A percentile compares a stretch with the other conserved stretches of the same genome.
phyloP scores from a whole-genome alignment of 2,329 filamentous ascomycete genomes.

The Periglandula ipomoeae region DNA sequence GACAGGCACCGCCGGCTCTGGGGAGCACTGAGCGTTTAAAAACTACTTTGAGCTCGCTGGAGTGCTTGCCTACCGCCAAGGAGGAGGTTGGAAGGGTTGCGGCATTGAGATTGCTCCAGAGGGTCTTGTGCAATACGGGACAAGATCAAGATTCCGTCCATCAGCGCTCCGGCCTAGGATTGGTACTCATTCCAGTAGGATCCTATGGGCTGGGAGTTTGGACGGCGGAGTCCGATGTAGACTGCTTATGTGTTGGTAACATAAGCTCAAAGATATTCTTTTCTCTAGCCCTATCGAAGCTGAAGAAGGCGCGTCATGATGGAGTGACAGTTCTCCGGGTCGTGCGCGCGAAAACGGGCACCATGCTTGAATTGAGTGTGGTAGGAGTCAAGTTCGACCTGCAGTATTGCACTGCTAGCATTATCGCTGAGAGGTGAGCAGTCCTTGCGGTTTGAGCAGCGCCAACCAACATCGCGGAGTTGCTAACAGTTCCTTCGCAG shows the following conservation, averaged over 20 bases:
- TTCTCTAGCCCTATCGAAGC: no score
- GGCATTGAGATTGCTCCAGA: constrained; percentile 36
- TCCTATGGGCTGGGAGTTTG: no score
- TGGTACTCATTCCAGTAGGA: constrained; percentile 50
- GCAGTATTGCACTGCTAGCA: constrained; percentile 59
- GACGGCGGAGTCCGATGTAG: constrained; percentile 57
- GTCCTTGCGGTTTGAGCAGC: no score
- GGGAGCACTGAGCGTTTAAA: no score
- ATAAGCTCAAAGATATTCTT: constrained; percentile 51
- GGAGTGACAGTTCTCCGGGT: constrained; percentile 50
- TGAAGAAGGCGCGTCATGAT: no score
- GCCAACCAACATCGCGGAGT: no score
- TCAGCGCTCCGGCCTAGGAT: constrained; percentile 15
- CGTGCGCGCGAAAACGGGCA: constrained; percentile 49
- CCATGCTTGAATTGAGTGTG: constrained; percentile 56
- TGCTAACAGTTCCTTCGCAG: constrained; percentile 15
- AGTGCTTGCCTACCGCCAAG: no score
- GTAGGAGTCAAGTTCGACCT: no score
- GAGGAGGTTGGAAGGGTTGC: no score
- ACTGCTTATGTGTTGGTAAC: constrained; percentile 55
- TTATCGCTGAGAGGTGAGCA: no score
- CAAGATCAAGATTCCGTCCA: constrained; percentile 6
- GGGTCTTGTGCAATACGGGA: constrained; percentile 27
- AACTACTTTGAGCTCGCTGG: no score
- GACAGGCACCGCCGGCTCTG: no score